phyloP scores from a whole-genome alignment of 345 rosid species.

The Acer negundo region DNA sequence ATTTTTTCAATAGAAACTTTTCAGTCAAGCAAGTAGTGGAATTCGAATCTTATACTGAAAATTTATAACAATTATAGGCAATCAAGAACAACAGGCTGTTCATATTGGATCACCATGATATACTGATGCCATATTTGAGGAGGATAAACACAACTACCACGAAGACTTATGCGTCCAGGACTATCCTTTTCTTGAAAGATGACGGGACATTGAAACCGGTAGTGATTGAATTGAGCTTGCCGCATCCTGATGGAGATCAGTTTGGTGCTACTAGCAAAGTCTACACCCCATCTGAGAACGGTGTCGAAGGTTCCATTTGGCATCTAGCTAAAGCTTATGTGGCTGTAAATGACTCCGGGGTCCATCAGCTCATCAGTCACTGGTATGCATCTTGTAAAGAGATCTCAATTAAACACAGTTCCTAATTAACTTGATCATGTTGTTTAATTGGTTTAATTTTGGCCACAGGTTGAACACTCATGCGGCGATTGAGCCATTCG shows the following conservation, averaged over 20 bases:
- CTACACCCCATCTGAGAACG: constrained; percentile 62
- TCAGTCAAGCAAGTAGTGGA: neutral
- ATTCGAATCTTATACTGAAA: neutral
- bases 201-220: constrained; percentile 83
- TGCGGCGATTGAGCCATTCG: constrained; percentile 67
- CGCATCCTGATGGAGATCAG: constrained; percentile 67
- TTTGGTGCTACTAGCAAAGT: constrained; percentile 64
- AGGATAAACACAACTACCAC: constrained; percentile 59
- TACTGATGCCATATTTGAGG: constrained; percentile 72
- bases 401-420: too few relatives aligned
- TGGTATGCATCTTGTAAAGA: constrained; percentile 32
- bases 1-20: neutral
- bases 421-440: too few relatives aligned
- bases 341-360: constrained; percentile 80
- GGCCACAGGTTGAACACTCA: constrained; percentile 48
- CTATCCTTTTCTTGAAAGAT: constrained; percentile 67
- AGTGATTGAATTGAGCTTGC: constrained; percentile 79
- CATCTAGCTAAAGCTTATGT: constrained; percentile 90
- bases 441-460: too few relatives aligned
- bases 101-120: constrained; percentile 78
- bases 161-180: constrained; percentile 72
- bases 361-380: constrained; percentile 91
- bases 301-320: constrained; percentile 66
- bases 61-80: constrained; percentile 39
- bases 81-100: constrained; percentile 53